Percentiles rank a stretch among this genome's conserved stretches.
phyloP scores from a whole-genome alignment of 805 yeast species.

The Ogataea pini region DNA sequence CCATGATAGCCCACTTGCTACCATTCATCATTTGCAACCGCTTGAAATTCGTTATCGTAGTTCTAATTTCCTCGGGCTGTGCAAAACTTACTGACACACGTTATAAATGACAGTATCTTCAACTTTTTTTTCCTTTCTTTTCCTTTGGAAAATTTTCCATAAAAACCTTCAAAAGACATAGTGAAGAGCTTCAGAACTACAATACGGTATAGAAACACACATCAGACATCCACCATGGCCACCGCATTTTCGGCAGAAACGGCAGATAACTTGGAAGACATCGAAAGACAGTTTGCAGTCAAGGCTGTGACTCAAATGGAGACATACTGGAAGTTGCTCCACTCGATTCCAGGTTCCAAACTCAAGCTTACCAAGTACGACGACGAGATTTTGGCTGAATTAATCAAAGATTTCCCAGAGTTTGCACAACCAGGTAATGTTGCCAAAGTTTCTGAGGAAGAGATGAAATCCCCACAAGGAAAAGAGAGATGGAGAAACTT shows the following conservation, averaged over 20 bases:
- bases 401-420: conserved; percentile 84
- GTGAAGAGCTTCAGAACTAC: not conserved
- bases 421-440: conserved; percentile 61
- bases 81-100: conserved; percentile 1
- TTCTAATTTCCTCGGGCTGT: conserved; percentile 4
- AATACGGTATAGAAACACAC: not conserved
- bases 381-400: conserved; percentile 62
- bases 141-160: not conserved
- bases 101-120: not conserved
- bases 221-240: conserved; percentile 1
- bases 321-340: conserved; percentile 84
- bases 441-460: conserved; percentile 66
- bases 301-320: conserved; percentile 95
- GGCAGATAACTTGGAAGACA: conserved; percentile 93
- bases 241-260: conserved; percentile 60
- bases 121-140: not conserved
- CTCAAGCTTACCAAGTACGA: conserved; percentile 72
- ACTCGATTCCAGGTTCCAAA: conserved; percentile 74
- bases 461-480: conserved; percentile 75
- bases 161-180: not conserved
- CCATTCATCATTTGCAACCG: too few species aligned
- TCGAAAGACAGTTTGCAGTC: conserved; percentile 97
- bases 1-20: too few species aligned
- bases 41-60: not conserved
- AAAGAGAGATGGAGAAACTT: conserved; percentile 91